Base-by-base conservation (phyloP, 768 basidiomycete species). In the Baorangia bicolor region DNA sequence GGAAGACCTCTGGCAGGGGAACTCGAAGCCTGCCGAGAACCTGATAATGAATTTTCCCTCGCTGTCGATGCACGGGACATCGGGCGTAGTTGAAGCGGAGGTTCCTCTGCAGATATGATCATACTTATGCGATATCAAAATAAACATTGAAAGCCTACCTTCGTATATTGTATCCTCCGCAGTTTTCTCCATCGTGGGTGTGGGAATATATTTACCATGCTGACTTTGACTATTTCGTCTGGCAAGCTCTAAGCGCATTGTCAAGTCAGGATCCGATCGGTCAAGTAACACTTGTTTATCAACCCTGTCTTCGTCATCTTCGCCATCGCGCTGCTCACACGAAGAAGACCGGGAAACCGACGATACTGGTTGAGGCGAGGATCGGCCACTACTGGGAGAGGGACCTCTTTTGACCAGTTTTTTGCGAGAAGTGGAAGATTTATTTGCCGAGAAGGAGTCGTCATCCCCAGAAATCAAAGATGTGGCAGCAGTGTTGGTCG, bases 181-280 rank as follows among this genome's bases (percentile, higher is more conserved):
- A 4, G 81, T 77, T 28, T 64, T 71, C 16, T 83, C 81, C 60
- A 80, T 64, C 7, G 74, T 64, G 50, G 80, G 59, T 42, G 75
- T 62, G 11, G 75, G 55, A 41, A 74, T 66, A 45, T 69, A 66
- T 45, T 80, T 79, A 18, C 77, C 79, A 55, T 82, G 80, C 62
- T 93, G 92, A 68, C 81, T 89, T 64, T 86, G 79, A 67, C 92
- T 92, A 67, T 97, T 97, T 61, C 82, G 81, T 56, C 91, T 77
- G 6, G 94, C 94, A 46, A 96, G 75, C 58, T 91, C 91, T 49
- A 97, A 73, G 45, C 88, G 86, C 74, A 83, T 78, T 21, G 86
- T 80, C 50, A 96, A 76, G 66, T 95, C 89, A 62, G 81, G 80
- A 64, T 93, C 91, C 16, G 87, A 90, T 47, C 81, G 76, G 58